Base-by-base conservation (phyloP, 306 rosid genomes). In the Acacia acuminata region DNA sequence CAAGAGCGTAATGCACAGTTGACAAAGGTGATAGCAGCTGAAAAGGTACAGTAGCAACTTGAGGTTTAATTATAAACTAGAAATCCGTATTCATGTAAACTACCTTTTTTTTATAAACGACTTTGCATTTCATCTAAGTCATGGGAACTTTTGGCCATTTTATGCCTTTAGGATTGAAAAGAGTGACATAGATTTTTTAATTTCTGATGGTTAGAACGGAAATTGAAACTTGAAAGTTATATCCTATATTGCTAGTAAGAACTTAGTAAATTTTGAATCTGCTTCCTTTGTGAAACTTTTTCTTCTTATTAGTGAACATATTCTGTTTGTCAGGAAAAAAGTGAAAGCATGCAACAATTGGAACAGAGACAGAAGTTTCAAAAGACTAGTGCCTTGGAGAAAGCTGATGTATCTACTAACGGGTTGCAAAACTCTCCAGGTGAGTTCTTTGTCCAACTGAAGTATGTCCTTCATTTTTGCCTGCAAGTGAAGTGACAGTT, bases 321-420 rank as follows among this genome's bases (percentile, higher is more conserved):
- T 51, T 11, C 30, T 40, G 36, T 45, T 58, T 58, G 13, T 68
- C 89, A 92, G 97, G 97, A 86, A 73, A 93, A 78, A 81, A 87
- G 71, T 73, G 94, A 90, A 82, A 76, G 77, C 66, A 56, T 79
- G 25, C 90, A 82, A 45, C 91, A 84, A 55, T 81, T 82, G 56
- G 94, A 91, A 50, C 92, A 84, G 79, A 81, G 79, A 69, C 89
- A 87, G 82, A 93, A 90, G 89, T 87, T 93, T 75, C 92, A 85
- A 60, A 89, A 83, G 90, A 82, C 76, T 44, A 76, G 77, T 25
- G 78, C 83, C 89, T 70, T 81, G 3, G 90, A 88, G 83, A 86
- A 77, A 53, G 88, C 75, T 77, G 90, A 83, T 77, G 91, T 76
- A 76, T 82, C 94, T 74, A 75, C 79, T 43, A 83, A 84, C 42